A percentile compares a stretch with the other conserved stretches of the same genome.
These are phyloP conservation scores for Fusarium sp. DNA, from an alignment of 2,329 filamentous ascomycete genomes.

Conservation along the genomic window DNA sequence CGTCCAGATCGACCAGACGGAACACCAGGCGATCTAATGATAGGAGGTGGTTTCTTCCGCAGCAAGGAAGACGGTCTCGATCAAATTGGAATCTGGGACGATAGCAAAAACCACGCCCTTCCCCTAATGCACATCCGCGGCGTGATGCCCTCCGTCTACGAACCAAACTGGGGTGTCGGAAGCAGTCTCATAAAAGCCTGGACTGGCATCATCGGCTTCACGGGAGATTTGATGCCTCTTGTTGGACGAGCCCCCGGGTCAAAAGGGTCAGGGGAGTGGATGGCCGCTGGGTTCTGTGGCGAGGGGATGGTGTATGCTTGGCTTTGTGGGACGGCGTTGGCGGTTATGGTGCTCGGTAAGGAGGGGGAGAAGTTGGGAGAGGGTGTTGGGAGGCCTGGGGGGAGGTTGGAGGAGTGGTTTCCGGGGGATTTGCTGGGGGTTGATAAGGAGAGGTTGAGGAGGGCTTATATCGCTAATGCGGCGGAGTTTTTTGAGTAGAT, in stretches of 20 bases:
- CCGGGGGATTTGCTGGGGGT: conserved; percentile 48
- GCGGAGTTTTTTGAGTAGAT: conserved; percentile 22
- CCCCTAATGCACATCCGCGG: conserved; percentile 53
- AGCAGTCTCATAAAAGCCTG: conserved; percentile 53
- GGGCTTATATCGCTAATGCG: conserved; percentile 50
- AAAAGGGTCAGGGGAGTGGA: conserved; percentile 54
- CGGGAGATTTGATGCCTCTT: conserved; percentile 59
- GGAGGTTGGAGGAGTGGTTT: conserved; percentile 52
- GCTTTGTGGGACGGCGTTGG: conserved; percentile 59
- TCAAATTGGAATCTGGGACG: conserved; percentile 58
- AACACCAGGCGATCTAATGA: conserved; percentile 57
- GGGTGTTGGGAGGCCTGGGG: conserved; percentile 48
- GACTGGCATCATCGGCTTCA: conserved; percentile 60
- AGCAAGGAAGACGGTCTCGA: conserved; percentile 54
- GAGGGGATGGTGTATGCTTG: conserved; percentile 65
- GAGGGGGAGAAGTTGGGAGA: conserved; percentile 44
- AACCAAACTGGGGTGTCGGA: conserved; percentile 48
- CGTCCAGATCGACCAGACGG: conserved; percentile 46
- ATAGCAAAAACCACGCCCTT: conserved; percentile 52
- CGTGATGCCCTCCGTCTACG: conserved; percentile 54
- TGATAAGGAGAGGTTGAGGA: conserved; percentile 47
- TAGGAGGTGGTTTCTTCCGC: conserved; percentile 62
- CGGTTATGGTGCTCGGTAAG: conserved; percentile 55
- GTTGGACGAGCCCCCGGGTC: conserved; percentile 56
- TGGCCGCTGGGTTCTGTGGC: conserved; percentile 61